These are phyloP conservation scores for Bipolaris oryzae DNA, from an alignment of 2,329 filamentous ascomycete genomes.

Conservation along the genomic window DNA sequence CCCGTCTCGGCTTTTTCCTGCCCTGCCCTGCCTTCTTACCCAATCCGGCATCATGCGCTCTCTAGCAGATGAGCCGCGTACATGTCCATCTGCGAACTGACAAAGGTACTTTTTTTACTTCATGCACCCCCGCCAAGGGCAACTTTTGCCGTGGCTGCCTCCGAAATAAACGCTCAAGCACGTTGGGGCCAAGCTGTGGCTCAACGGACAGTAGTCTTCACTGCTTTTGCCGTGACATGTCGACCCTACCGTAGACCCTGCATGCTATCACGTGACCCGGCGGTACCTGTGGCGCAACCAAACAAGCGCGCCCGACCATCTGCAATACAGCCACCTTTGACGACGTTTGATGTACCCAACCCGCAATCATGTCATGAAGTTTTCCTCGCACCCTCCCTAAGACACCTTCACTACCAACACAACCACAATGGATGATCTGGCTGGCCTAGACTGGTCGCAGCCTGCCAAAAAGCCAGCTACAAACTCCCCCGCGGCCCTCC, in stretches of 20 bases:
- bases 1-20: not conserved
- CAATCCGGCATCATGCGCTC: not conserved
- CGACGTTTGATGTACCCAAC: slow-evolving; percentile 3
- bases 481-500: slow-evolving; percentile 38
- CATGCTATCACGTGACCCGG: slow-evolving; percentile 19
- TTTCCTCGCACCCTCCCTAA: slow-evolving; percentile 10
- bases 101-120: not conserved
- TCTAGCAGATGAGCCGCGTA: not conserved
- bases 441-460: slow-evolving; percentile 56
- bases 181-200: not conserved
- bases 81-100: not conserved
- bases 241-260: slow-evolving; percentile 8
- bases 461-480: slow-evolving; percentile 33
- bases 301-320: slow-evolving; percentile 15
- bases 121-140: not conserved
- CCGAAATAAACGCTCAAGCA: not conserved
- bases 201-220: not conserved
- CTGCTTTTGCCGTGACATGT: not conserved
- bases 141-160: not conserved
- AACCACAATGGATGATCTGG: slow-evolving; percentile 58
- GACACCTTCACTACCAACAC: slow-evolving; percentile 10
- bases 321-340: slow-evolving; percentile 5
- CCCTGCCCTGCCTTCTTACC: not conserved
- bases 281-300: slow-evolving; percentile 18
- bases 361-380: slow-evolving; percentile 32